Evolutionary conservation across 2,329 filamentous ascomycete species (phyloP), one percentile per base, ranked within the genome.

Genomic region (Nannizzia gypsea): DNA sequence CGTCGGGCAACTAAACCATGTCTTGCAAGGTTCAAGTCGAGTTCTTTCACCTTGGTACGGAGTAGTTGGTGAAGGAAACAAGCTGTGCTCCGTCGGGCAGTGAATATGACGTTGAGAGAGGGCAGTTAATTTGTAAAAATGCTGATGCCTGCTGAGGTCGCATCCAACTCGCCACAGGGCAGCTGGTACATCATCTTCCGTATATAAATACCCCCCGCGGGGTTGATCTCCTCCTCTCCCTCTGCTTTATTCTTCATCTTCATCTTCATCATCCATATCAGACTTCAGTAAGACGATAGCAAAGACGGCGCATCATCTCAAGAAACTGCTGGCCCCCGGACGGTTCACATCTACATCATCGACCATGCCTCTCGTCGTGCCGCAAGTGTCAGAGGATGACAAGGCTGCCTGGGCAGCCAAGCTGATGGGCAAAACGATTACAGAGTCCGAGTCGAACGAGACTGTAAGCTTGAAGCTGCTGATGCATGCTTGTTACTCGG

Each of bases 311-410:
- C 48, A 28, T 52, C 48, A 28, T 52, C 48, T 52, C 9, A 52
- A 52, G 48, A 52, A 52, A 26, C 48, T 52, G 48, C 22, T 31
- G 13, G 54, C 22, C 28, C 52, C 26, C 17, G 26, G n/a, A 24
- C 15, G 36, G 17, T 28, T 36, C 54, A 56, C 15, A 24, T 56
- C 54, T 24, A 56, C 54, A 40, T 36, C 31, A 34, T 36, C 54
- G 61, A 70, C 15, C 44, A 78, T 79, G 77, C 77, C 77, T 67
- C 76, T 79, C 59, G 73, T 78, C 60, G 70, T 78, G 38, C 76
- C 76, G 20, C 71, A 73, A 57, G 67, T 78, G 65, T 75, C 68
- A 66, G 56, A 62, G 56, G 68, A 67, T 40, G 67, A 71, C 58
- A 71, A 71, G 66, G 67, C 69, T 31, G 71, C 75, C 57, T 78